Base-by-base conservation (phyloP, 805 yeast genomes). In the Naumovozyma castellii region DNA sequence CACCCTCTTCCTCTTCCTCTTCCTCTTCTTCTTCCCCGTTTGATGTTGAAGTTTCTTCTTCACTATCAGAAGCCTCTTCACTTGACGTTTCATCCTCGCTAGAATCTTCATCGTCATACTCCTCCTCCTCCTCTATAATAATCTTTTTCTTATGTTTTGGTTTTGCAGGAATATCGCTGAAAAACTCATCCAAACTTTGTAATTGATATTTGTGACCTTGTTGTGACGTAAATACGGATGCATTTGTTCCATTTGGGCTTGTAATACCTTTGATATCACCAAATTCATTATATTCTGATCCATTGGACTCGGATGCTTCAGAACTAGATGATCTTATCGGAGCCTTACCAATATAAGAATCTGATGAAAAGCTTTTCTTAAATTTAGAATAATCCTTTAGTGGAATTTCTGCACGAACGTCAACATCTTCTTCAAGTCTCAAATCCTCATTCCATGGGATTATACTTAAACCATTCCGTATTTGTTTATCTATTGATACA, bases 181-280 rank as follows among this genome's bases (percentile, higher is more conserved):
- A 78, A 57, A 88, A 88, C 45, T 88, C 97, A 53, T 88, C 97
- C 42, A 88, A 63, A 42, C 88, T 82, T 57, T 85, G 94, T 30
- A 83, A 59, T 43, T 75, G 72, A 51, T 76, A 80, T 39, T 66
- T 68, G 46, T 60, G 65, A 10, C 60, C 64, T 22, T 50, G 49
- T 15, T 51, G 36, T 4, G 54, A 46, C 1, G 47, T 40, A 17
- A 56, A 46, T 4, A 36, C 33, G 12, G 44, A 16, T n/a, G n/a
- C n/a, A n/a, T n/a, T 22, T 10, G 27, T 22, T 22, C 27, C 27
- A 22, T 22, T 22, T n/a, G n/a, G n/a, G n/a, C n/a, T n/a, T n/a
- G n/a, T n/a, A n/a, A n/a, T n/a, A n/a, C n/a, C n/a, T n/a, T n/a
- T n/a, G n/a, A n/a, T n/a, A n/a, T n/a, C n/a, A n/a, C 35, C 31